These are phyloP conservation scores for Talaromyces nanjingensis DNA, from an alignment of 495 filamentous ascomycete genomes.

Conservation along the genomic window DNA sequence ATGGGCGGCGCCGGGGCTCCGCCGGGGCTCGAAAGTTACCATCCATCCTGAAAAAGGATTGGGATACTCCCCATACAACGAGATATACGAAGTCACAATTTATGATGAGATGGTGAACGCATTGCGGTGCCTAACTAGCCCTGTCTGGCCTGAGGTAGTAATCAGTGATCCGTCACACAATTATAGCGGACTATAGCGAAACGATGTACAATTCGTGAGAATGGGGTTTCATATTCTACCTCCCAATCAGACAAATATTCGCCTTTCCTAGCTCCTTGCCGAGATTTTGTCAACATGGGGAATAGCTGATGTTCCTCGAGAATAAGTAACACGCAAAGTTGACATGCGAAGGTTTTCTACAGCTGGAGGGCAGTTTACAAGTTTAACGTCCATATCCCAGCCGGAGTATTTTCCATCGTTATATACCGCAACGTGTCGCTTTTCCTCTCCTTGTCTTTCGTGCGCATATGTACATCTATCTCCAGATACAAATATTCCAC, in stretches of 20 bases:
- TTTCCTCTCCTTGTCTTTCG: too few species aligned
- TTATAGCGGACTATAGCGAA: neutral
- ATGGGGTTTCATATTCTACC: neutral
- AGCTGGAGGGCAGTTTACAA: too few species aligned
- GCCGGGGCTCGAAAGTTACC: neutral
- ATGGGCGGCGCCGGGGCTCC: neutral
- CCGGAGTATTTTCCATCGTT: too few species aligned
- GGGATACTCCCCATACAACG: neutral
- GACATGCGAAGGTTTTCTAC: too few species aligned
- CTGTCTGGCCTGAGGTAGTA: neutral
- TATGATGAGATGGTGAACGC: neutral
- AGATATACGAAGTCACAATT: neutral
- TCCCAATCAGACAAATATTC: neutral
- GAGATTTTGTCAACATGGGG: too few species aligned
- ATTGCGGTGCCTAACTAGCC: neutral
- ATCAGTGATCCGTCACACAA: neutral
- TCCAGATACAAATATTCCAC: too few species aligned
- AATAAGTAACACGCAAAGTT: too few species aligned
- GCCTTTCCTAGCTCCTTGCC: neutral
- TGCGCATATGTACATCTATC: too few species aligned
- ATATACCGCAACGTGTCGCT: too few species aligned
- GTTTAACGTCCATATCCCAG: too few species aligned
- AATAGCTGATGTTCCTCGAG: too few species aligned
- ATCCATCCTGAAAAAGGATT: neutral
- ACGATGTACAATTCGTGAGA: neutral